These are phyloP conservation scores for Dictyostelium brefeldianum DNA, from an alignment of 78 protist species.

Conservation along the genomic window DNA sequence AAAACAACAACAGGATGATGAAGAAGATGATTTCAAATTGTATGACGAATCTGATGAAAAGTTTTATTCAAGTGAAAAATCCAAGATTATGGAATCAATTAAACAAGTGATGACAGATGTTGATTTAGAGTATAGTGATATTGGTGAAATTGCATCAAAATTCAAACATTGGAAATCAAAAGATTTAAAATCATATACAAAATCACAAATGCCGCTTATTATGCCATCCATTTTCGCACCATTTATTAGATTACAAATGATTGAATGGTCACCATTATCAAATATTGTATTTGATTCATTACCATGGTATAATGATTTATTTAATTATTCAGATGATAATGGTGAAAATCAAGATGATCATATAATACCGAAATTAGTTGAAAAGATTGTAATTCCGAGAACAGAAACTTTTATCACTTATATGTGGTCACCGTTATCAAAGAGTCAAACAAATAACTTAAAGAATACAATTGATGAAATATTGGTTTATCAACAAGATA, in stretches of 20 bases:
- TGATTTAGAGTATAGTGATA: conserved; percentile 29
- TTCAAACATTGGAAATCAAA: conserved; percentile 69
- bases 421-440: conserved; percentile 59
- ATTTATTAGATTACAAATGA: conserved; percentile 42
- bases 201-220: conserved; percentile 26
- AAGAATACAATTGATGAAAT: conserved; percentile 31
- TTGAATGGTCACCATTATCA: conserved; percentile 55
- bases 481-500: neutral
- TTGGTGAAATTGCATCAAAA: neutral
- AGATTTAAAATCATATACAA: conserved; percentile 36
- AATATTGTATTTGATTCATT: conserved; percentile 2
- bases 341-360: neutral
- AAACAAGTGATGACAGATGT: conserved; percentile 23
- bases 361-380: conserved; percentile 49
- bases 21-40: neutral
- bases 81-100: neutral
- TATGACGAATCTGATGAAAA: neutral
- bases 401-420: conserved; percentile 33
- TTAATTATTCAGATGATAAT: neutral
- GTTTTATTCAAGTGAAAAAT: neutral
- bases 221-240: conserved; percentile 59
- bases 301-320: conserved; percentile 38
- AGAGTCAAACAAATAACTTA: conserved; percentile 26
- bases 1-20: neutral
- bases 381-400: conserved; percentile 41